Conservation (phyloP, 2,329 filamentous ascomycete genomes). For the Talaromyces piceae region DNA sequence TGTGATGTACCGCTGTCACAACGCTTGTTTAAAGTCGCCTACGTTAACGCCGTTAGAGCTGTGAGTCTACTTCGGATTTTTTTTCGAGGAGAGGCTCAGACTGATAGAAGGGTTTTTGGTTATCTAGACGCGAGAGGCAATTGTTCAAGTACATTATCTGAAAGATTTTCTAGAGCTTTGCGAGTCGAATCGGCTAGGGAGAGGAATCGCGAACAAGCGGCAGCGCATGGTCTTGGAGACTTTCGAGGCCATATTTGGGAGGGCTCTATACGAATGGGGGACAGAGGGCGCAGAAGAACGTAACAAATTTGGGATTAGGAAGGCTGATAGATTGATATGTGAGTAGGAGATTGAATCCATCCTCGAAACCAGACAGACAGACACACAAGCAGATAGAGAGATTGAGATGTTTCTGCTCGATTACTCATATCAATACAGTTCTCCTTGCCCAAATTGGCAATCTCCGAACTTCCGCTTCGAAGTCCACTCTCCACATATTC, state of each 20-base stretch:
- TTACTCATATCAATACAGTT: neutral
- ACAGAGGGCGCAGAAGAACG: neutral
- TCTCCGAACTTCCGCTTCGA: neutral
- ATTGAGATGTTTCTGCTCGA: neutral
- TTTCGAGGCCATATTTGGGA: neutral
- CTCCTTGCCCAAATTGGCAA: neutral
- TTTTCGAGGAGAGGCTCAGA: neutral
- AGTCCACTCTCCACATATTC: neutral
- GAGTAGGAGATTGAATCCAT: neutral
- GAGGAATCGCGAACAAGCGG: neutral
- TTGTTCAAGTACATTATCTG: neutral
- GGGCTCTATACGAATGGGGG: neutral
- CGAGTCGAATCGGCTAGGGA: neutral
- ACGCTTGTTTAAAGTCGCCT: neutral
- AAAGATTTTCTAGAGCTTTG: neutral
- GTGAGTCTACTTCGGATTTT: neutral
- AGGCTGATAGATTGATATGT: neutral
- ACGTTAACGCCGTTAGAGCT: neutral
- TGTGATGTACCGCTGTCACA: neutral
- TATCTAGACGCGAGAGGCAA: no score
- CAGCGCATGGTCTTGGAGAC: neutral
- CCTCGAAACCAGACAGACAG: neutral
- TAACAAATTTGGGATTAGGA: neutral
- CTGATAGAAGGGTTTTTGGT: no score
- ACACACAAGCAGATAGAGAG: neutral